phyloP scores from a whole-genome alignment of 345 rosid species.

The Hirschfeldia incana region DNA sequence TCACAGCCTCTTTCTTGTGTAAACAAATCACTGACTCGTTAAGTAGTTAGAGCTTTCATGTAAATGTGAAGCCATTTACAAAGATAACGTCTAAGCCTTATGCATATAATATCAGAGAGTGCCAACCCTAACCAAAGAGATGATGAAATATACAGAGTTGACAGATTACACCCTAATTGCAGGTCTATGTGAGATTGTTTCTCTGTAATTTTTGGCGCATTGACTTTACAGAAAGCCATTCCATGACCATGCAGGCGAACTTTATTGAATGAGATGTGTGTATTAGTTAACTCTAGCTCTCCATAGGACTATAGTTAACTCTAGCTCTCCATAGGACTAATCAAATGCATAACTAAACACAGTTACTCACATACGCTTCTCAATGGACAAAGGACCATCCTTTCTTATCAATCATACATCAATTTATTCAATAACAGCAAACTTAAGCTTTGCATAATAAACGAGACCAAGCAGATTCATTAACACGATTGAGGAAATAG shows the following conservation, averaged over 20 bases:
- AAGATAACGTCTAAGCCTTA: not conserved
- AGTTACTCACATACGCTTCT: not conserved
- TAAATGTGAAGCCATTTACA: conserved; percentile 15
- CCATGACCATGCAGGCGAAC: not conserved
- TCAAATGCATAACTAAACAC: not conserved
- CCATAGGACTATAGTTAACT: not conserved
- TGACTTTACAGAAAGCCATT: not conserved
- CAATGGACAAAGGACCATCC: not conserved
- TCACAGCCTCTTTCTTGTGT: not conserved
- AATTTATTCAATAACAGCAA: not conserved
- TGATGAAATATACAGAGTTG: not conserved
- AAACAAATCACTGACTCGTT: not conserved
- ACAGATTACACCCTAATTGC: not conserved
- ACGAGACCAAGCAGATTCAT: conserved; percentile 19
- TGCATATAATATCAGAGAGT: not conserved
- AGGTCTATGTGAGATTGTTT: not conserved
- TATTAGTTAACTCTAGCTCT: not conserved
- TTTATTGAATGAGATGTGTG: not conserved
- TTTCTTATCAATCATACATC: conserved; percentile 23
- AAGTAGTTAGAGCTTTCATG: not conserved
- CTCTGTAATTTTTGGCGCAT: not conserved
- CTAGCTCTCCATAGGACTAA: not conserved
- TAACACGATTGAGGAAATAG: conserved; percentile 9
- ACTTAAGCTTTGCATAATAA: conserved; percentile 10
- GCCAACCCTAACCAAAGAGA: not conserved